Evolutionary conservation across 2,329 filamentous ascomycete genomes (phyloP), one percentile per base, ranked within the genome.

Genomic region (Pseudogymnoascus sp.): DNA sequence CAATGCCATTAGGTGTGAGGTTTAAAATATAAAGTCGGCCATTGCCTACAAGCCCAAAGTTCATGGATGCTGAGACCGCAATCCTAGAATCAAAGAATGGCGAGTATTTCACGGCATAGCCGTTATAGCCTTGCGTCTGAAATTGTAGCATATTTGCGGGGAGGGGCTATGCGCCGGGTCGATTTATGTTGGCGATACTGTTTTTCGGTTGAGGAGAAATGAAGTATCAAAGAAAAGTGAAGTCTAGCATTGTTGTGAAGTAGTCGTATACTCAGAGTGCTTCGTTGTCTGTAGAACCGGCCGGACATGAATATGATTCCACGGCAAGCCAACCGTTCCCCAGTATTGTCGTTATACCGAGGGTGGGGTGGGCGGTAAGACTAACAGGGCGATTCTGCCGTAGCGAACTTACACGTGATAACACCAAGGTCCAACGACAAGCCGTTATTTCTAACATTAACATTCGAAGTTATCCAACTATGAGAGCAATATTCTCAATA

Each of bases 1-100:
- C 86, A 64, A 97, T 89, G 8, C 95, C 95, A 65, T 90, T 85
- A 0, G 91, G 83, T 3, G 91, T 96, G 67, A 99, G 78, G 31
- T 88, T 89, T 26, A 97, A 81, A 64, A 93, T 86, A 73, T 90
- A 97, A 0, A 97, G 78, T 47, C 93, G 86, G 10, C 95, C 95
- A 79, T 99, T 99, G 59, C 95, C 95, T 37, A 99, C 93, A 40
- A 99, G 89, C 40, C 95, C 95, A 78, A 95, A 99, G 80, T 99
- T 97, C 67, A 93, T 86, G n/a, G 92, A 89, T 1, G 90, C 84
- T 31, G 91, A 90, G 71, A 97, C 92, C 64, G 93, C 93, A 68
- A 99, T 86, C 67, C 93, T 87, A 68, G 90, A 95, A 79, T 97
- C 95, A 79, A 96, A 96, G 80, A 97, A 99, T 5, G 95, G 95